Base-by-base conservation (phyloP, 352 stramenopile genomes). In the Phytopythium sindhum region DNA sequence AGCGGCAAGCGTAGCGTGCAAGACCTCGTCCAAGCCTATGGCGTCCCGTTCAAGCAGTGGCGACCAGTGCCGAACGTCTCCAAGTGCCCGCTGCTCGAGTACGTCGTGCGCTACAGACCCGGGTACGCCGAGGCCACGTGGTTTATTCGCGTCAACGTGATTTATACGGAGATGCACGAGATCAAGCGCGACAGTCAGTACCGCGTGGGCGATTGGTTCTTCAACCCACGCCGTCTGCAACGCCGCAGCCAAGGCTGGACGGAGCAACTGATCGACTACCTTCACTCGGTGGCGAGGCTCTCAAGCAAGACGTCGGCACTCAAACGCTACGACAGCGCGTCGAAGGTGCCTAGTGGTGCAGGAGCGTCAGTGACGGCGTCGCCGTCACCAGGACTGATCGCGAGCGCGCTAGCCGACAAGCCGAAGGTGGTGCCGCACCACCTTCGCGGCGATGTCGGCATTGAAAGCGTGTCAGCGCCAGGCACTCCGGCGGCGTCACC, bases 151-250 rank as follows among this genome's bases (percentile, higher is more conserved):
- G 66, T 93, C 33, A 96, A 96, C 66, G 87, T 96, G 21, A 78
- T 96, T 41, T 96, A 94, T 67, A 89, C 87, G 28, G 87, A 96
- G 63, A 86, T 93, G 76, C 80, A 92, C 50, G 86, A 92, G 52
- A 88, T 94, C 47, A 86, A 91, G 68, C 80, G 84, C 0, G 85
- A 93, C 52, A 80, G 72, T 6, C 63, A 69, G 11, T 63, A 86
- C 39, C 77, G 87, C 24, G 74, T 71, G 35, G 84, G 83, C 4
- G 87, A 96, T 57, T 93, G 81, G 84, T 93, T 96, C 53, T 90
- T 84, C 71, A 90, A 86, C 53, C 84, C 87, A 8, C 73, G 84
- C 28, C 83, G 85, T 23, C 77, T 89, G 11, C 78, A 91, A 48
- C 77, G 85, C 21, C 79, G 86, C 33, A 81, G 78, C 24, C 78